Evolutionary conservation across 306 rosid species (phyloP).

Genomic region (Inga laurina): DNA sequence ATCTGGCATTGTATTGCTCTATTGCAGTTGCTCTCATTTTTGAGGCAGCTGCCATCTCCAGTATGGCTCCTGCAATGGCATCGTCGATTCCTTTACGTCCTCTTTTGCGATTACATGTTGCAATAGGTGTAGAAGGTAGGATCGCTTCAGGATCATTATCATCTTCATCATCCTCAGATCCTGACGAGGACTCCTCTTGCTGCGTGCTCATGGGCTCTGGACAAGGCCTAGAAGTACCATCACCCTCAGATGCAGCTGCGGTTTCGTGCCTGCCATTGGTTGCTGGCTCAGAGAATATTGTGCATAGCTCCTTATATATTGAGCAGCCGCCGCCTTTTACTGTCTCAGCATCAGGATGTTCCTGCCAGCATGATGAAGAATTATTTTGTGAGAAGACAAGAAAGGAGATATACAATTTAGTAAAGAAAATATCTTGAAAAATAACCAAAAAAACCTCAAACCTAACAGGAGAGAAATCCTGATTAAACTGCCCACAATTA

Average conservation of each 20-base stretch:
- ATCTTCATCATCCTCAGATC: constrained; percentile 56
- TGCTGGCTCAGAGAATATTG: constrained; percentile 61
- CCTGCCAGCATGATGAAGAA: constrained; percentile 24
- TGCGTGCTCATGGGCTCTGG: constrained; percentile 41
- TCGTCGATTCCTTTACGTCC: constrained; percentile 68
- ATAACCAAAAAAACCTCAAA: not conserved
- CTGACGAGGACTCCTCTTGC: constrained; percentile 54
- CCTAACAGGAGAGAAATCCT: not conserved
- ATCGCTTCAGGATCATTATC: constrained; percentile 40
- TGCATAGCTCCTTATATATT: constrained; percentile 66
- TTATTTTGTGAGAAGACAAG: not conserved
- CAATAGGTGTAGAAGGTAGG: constrained; percentile 47
- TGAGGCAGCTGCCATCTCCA: constrained; percentile 84
- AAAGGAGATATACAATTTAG: not conserved
- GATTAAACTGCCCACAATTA: not conserved
- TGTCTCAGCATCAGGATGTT: constrained; percentile 70
- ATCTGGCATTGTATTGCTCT: constrained; percentile 54
- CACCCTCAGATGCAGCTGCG: constrained; percentile 43
- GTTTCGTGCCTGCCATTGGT: constrained; percentile 53
- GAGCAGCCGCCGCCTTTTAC: constrained; percentile 67
- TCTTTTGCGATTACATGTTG: constrained; percentile 53
- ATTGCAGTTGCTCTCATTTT: constrained; percentile 60
- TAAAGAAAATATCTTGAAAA: not conserved
- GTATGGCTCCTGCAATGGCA: constrained; percentile 69
- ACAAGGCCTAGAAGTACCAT: constrained; percentile 34